Evolutionary conservation across 1,284 basidiomycete genomes (phyloP).

Genomic region (Malassezia sp.): DNA sequence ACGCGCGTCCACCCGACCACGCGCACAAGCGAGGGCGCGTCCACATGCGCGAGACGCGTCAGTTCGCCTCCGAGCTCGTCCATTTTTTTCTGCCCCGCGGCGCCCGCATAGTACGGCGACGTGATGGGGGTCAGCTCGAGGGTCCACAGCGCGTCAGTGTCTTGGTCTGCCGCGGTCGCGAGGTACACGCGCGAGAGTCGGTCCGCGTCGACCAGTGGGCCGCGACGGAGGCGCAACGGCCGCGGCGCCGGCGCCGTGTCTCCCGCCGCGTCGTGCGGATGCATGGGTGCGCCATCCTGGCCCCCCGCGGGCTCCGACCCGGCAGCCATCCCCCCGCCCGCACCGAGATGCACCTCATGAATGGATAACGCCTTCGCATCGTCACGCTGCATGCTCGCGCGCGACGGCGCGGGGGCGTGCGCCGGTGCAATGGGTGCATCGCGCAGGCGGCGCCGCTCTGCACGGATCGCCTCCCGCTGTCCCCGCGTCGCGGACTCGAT

Average conservation of each 20-base stretch:
- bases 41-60: constrained; percentile 24
- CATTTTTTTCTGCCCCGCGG: constrained; percentile 32
- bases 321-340: no score
- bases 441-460: constrained; percentile 16
- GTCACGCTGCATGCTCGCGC: neutral
- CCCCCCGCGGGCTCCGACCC: no score
- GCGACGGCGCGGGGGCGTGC: constrained; percentile 3
- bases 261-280: no score
- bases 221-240: constrained; percentile 8
- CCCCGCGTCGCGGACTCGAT: constrained; percentile 32
- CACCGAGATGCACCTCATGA: neutral
- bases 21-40: constrained; percentile 25
- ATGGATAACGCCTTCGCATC: constrained; percentile 2
- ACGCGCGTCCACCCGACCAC: constrained; percentile 28
- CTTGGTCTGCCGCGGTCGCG: constrained; percentile 21
- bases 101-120: constrained; percentile 28
- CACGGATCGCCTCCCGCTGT: constrained; percentile 25
- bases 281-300: no score
- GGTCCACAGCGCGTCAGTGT: constrained; percentile 20
- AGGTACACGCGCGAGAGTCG: constrained; percentile 24
- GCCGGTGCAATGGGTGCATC: neutral
- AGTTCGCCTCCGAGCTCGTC: constrained; percentile 41
- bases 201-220: constrained; percentile 23
- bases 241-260: no score
- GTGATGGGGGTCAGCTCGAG: constrained; percentile 33